Evolutionary conservation across 2,329 filamentous ascomycete species (phyloP).

Genomic region (Plectosphaerella cucumerina): DNA sequence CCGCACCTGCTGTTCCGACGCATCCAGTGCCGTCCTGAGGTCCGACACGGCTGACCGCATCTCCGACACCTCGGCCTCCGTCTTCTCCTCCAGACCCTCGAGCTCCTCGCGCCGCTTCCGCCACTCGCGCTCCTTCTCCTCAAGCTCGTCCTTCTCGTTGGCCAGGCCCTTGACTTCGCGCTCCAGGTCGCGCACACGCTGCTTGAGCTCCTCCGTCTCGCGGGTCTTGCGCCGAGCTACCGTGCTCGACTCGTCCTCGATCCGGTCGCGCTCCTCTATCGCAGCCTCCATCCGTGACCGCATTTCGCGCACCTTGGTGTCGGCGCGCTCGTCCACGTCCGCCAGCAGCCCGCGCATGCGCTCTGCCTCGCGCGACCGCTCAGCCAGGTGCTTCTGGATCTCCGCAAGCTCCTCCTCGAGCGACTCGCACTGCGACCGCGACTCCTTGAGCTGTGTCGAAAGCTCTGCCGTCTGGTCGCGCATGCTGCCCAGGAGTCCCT

Average conservation of each 20-base stretch:
- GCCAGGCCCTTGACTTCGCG: conserved; percentile 65
- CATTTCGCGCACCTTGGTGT: conserved; percentile 82
- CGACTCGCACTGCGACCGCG: conserved; percentile 74
- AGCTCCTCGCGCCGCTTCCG: conserved; percentile 70
- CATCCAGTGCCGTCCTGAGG: conserved; percentile 76
- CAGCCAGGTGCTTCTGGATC: conserved; percentile 77
- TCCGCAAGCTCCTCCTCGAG: conserved; percentile 91
- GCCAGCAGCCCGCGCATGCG: conserved; percentile 88
- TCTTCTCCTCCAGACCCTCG: conserved; percentile 64
- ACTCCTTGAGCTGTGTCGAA: conserved; percentile 86
- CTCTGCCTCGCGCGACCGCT: conserved; percentile 87
- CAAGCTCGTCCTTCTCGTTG: conserved; percentile 75
- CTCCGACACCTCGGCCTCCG: conserved; percentile 70
- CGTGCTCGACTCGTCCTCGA: conserved; percentile 84
- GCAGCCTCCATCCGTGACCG: conserved; percentile 82
- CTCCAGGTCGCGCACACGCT: conserved; percentile 76
- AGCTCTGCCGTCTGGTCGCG: conserved; percentile 88
- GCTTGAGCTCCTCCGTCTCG: conserved; percentile 82
- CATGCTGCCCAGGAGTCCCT: conserved; percentile 86
- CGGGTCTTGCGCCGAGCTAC: conserved; percentile 71
- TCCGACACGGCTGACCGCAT: conserved; percentile 72
- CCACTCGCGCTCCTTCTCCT: conserved; percentile 69
- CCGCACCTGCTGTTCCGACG: conserved; percentile 77
- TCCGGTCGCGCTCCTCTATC: conserved; percentile 87
- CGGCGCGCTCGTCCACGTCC: conserved; percentile 80